A percentile compares a stretch with the other conserved stretches of the same genome.
Evolutionary conservation across 2,329 filamentous ascomycete species (phyloP).

Genomic region (Fusarium nanum): DNA sequence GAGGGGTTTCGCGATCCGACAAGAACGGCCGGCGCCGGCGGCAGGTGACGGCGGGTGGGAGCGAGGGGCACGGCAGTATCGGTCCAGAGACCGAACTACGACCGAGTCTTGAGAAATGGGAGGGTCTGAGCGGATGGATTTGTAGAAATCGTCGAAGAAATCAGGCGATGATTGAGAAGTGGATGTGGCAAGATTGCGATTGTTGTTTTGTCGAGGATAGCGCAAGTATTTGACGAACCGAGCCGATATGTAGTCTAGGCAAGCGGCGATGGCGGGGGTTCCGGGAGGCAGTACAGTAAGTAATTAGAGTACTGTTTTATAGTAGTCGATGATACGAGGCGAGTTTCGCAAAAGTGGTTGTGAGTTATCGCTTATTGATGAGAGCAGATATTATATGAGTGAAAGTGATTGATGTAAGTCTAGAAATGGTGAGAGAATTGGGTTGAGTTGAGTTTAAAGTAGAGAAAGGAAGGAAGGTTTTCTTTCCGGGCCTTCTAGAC

Average conservation of each 20-base stretch:
- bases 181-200: slow-evolving; percentile 14
- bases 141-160: not conserved
- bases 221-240: slow-evolving; percentile 18
- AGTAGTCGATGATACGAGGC: slow-evolving; percentile 18
- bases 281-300: slow-evolving; percentile 20
- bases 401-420: not conserved
- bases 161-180: slow-evolving; percentile 7
- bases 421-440: slow-evolving; percentile 20
- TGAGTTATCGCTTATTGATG: slow-evolving; percentile 11
- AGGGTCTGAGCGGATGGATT: not conserved
- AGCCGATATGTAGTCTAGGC: slow-evolving; percentile 1
- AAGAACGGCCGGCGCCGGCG: slow-evolving; percentile 36
- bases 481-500: slow-evolving; percentile 35
- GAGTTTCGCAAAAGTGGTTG: slow-evolving; percentile 11
- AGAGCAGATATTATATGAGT: not conserved
- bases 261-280: slow-evolving; percentile 31
- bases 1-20: slow-evolving; percentile 33
- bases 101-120: slow-evolving; percentile 15
- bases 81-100: slow-evolving; percentile 29
- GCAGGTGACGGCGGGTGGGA: slow-evolving; percentile 30
- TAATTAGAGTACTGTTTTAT: not conserved
- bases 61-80: slow-evolving; percentile 35
- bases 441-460: slow-evolving; percentile 15
- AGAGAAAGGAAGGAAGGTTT: slow-evolving; percentile 39
- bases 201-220: slow-evolving; percentile 16